Percentiles rank a stretch among this genome's conserved stretches.
Evolutionary conservation across 768 basidiomycete genomes (phyloP).

Genomic region (Podaxis sp.): DNA sequence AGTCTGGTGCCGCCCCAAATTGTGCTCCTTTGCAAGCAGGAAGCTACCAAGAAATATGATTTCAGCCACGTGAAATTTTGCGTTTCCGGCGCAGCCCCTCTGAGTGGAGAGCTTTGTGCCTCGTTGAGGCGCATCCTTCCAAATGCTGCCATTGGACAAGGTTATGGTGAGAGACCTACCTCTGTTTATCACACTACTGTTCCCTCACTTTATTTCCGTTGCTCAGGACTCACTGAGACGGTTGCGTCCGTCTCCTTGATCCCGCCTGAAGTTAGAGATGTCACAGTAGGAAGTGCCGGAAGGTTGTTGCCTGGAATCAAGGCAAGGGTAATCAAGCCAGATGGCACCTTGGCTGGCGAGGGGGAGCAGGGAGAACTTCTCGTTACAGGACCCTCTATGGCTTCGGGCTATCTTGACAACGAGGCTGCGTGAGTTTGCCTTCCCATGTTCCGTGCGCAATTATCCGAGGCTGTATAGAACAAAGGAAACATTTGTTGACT

Average conservation of each 20-base stretch:
- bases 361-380: constrained; percentile 63
- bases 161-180: constrained; percentile 39
- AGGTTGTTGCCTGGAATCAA: constrained; percentile 52
- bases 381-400: constrained; percentile 55
- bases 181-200: background rate
- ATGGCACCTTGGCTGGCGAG: constrained; percentile 50
- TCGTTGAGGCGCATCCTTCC: constrained; percentile 44
- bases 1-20: constrained; percentile 67
- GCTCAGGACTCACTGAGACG: constrained; percentile 60
- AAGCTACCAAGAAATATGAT: constrained; percentile 43
- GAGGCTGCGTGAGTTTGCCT: constrained; percentile 47
- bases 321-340: constrained; percentile 52
- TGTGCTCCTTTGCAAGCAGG: constrained; percentile 66
- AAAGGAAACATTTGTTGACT: constrained; percentile 58
- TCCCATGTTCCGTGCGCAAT: background rate
- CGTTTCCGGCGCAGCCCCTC: constrained; percentile 60
- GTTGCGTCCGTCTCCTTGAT: constrained; percentile 47
- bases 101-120: constrained; percentile 51
- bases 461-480: constrained; percentile 34
- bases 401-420: constrained; percentile 55
- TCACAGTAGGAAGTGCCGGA: constrained; percentile 53
- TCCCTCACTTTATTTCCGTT: background rate
- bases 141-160: constrained; percentile 61
- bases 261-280: constrained; percentile 37
- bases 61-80: constrained; percentile 48